Evolutionary conservation across 768 basidiomycete genomes (phyloP).

Genomic region (Leucosporidium scottii): DNA sequence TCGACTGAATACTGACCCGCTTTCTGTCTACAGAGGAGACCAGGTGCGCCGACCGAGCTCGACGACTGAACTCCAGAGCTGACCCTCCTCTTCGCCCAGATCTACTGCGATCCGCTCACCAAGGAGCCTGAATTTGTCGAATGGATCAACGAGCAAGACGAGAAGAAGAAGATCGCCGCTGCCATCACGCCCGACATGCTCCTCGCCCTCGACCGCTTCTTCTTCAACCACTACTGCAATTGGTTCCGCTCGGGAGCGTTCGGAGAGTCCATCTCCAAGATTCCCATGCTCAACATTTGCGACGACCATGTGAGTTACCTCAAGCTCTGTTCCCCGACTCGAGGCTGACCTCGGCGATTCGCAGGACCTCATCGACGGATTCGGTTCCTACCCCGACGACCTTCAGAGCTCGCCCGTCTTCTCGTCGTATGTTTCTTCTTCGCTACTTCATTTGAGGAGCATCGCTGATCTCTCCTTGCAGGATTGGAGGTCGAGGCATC

Average conservation of each 20-base stretch:
- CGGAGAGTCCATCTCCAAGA: conserved; percentile 31
- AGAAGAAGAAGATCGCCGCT: conserved; percentile 54
- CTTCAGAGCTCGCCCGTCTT: conserved; percentile 34
- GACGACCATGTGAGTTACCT: conserved; percentile 39
- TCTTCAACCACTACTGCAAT: conserved; percentile 29
- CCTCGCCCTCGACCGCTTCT: conserved; percentile 62
- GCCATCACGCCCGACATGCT: conserved; percentile 65
- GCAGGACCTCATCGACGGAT: conserved; percentile 32
- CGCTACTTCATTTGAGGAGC: conserved; percentile 40
- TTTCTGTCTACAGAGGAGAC: too few relatives aligned
- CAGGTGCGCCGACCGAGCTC: too few relatives aligned
- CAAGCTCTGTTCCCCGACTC: conserved; percentile 4
- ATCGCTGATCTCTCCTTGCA: conserved; percentile 40
- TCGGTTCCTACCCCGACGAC: conserved; percentile 65
- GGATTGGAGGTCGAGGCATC: conserved; percentile 76
- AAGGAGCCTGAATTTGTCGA: conserved; percentile 81
- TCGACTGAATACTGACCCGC: background rate
- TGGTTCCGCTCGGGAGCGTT: conserved; percentile 39
- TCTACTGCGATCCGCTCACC: conserved; percentile 79
- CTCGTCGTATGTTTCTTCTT: conserved; percentile 34
- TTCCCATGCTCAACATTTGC: conserved; percentile 43
- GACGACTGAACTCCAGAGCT: too few relatives aligned
- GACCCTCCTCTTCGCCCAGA: conserved; percentile 59
- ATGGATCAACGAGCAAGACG: conserved; percentile 63
- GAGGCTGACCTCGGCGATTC: conserved; percentile 3